Conservation (phyloP, 805 yeast genomes). For the Barnettozyma botsteinii region DNA sequence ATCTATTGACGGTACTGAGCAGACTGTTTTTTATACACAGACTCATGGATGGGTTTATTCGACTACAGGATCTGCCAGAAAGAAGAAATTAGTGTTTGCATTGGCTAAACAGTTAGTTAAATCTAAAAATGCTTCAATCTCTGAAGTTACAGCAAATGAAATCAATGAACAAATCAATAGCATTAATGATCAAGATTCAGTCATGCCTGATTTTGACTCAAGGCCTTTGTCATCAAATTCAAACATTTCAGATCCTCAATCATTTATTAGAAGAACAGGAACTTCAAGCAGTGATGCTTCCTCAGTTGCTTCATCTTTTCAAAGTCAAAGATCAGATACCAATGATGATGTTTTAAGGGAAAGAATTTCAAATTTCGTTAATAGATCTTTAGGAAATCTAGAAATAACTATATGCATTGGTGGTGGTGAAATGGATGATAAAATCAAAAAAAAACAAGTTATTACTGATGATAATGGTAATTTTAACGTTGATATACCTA, state of each 20-base stretch:
- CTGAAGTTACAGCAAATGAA: slow-evolving; percentile 28
- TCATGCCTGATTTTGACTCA: not conserved
- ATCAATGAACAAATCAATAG: slow-evolving; percentile 33
- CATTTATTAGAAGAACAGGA: slow-evolving; percentile 2
- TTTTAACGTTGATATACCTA: slow-evolving; percentile 47
- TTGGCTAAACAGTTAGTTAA: slow-evolving; percentile 64
- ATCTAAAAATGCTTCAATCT: slow-evolving; percentile 20
- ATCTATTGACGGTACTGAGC: slow-evolving; percentile 2
- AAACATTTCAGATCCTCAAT: no score
- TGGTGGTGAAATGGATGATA: slow-evolving; percentile 34
- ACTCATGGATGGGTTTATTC: slow-evolving; percentile 67
- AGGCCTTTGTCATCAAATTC: no score
- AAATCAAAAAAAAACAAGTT: slow-evolving; percentile 29
- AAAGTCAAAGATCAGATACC: slow-evolving; percentile 12
- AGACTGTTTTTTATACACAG: slow-evolving; percentile 43
- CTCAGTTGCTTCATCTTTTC: slow-evolving; percentile 5
- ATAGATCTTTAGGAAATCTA: slow-evolving; percentile 56
- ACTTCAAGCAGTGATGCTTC: slow-evolving; percentile 7
- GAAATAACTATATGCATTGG: slow-evolving; percentile 52
- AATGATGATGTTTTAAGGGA: slow-evolving; percentile 50
- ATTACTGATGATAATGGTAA: slow-evolving; percentile 65
- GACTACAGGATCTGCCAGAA: slow-evolving; percentile 66
- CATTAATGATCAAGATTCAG: slow-evolving; percentile 9
- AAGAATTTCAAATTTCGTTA: slow-evolving; percentile 65
- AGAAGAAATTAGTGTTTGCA: slow-evolving; percentile 61